Conservation (phyloP, 371 early-diverging fungal genomes). For the Mortierella polycephala region DNA sequence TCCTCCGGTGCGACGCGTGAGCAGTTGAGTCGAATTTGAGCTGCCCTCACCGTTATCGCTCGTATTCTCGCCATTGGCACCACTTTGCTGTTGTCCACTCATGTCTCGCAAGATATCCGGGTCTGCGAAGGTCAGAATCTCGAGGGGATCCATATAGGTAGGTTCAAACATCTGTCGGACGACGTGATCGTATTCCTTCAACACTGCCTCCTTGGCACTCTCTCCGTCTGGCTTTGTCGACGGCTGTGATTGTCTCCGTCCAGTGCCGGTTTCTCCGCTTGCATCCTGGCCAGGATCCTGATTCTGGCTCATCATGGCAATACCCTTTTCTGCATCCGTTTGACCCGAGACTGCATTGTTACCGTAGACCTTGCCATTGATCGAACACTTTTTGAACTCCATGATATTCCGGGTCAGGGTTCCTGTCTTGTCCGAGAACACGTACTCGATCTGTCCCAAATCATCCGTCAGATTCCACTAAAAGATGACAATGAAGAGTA, state of each 20-base stretch:
- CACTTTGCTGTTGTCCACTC: slow-evolving; percentile 7
- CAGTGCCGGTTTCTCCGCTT: slow-evolving; percentile 6
- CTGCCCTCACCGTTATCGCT: slow-evolving; percentile 31
- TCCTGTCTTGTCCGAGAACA: slow-evolving; percentile 98
- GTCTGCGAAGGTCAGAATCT: slow-evolving; percentile 87
- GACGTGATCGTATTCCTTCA: slow-evolving; percentile 65
- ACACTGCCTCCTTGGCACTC: slow-evolving; percentile 60
- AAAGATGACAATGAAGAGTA: slow-evolving; percentile 14
- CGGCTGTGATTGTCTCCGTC: slow-evolving; percentile 12
- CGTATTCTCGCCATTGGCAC: slow-evolving; percentile 19
- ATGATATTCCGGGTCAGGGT: slow-evolving; percentile 96
- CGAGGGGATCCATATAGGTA: slow-evolving; percentile 72
- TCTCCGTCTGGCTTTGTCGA: slow-evolving; percentile 9
- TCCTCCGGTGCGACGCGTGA: background rate
- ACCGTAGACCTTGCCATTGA: slow-evolving; percentile 86
- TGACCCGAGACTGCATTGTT: slow-evolving; percentile 71
- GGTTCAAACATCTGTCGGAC: slow-evolving; percentile 77
- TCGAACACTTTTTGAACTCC: slow-evolving; percentile 90
- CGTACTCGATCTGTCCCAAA: slow-evolving; percentile 94
- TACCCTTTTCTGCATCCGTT: slow-evolving; percentile 69
- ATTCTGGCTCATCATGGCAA: slow-evolving; percentile 59
- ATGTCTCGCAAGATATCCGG: slow-evolving; percentile 70
- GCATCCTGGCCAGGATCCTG: slow-evolving; percentile 12
- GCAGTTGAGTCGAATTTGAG: slow-evolving; percentile 14
- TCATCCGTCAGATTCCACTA: slow-evolving; percentile 96